Percentiles rank a stretch among this genome's conserved stretches.
Evolutionary conservation across 306 rosid genomes (phyloP).

Genomic region (Calophaca sinica): DNA sequence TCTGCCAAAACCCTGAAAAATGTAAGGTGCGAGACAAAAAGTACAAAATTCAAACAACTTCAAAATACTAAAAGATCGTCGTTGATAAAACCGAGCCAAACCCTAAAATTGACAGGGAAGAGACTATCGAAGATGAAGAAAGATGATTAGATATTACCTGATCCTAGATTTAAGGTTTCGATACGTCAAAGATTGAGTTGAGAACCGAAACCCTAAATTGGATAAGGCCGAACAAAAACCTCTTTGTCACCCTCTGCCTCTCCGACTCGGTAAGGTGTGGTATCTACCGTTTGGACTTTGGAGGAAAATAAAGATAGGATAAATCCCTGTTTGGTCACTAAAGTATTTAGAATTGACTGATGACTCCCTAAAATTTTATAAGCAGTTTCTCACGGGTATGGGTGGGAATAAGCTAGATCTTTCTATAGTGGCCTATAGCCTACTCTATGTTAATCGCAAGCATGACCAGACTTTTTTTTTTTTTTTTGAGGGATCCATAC

Average conservation of each 20-base stretch:
- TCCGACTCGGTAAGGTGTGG: neutral
- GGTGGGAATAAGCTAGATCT: too few relatives aligned
- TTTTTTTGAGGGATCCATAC: too few relatives aligned
- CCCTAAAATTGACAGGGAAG: slow-evolving; percentile 38
- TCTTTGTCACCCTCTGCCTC: slow-evolving; percentile 8
- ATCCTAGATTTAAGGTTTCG: slow-evolving; percentile 58
- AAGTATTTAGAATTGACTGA: too few relatives aligned
- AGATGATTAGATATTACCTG: slow-evolving; percentile 47
- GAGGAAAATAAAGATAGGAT: too few relatives aligned
- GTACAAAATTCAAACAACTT: neutral
- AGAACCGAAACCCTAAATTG: slow-evolving; percentile 50
- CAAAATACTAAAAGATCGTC: neutral
- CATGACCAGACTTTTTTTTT: too few relatives aligned
- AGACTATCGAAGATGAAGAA: neutral
- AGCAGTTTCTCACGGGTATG: too few relatives aligned
- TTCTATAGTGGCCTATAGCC: too few relatives aligned
- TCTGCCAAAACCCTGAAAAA: neutral
- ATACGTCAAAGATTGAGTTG: neutral
- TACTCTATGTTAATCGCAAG: too few relatives aligned
- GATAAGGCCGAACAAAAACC: slow-evolving; percentile 48
- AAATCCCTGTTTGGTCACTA: too few relatives aligned
- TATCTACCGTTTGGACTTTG: too few relatives aligned
- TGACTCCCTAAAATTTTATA: too few relatives aligned
- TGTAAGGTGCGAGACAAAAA: neutral
- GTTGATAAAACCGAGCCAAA: neutral